A percentile compares a stretch with the other conserved stretches of the same genome.
phyloP scores from a whole-genome alignment of 805 yeast genomes.

The Candida berthetii region DNA sequence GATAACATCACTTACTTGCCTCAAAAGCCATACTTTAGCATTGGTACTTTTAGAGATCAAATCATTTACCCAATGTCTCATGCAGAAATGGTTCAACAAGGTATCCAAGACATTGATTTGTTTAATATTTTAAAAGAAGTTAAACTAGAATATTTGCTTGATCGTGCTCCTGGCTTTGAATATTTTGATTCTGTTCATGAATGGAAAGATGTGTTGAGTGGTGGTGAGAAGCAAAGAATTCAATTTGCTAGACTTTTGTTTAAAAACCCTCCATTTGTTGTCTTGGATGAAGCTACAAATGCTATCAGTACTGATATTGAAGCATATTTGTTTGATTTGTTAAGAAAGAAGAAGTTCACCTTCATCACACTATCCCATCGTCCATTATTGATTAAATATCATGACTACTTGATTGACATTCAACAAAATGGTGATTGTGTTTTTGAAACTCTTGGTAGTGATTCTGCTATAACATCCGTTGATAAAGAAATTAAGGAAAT shows the following conservation, averaged over 20 bases:
- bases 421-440: conserved; percentile 53
- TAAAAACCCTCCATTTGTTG: conserved; percentile 74
- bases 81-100: conserved; percentile 68
- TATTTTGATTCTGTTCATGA: conserved; percentile 43
- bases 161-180: conserved; percentile 49
- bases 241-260: conserved; percentile 82
- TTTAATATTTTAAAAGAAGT: conserved; percentile 67
- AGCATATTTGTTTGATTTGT: conserved; percentile 72
- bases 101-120: conserved; percentile 64
- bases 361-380: conserved; percentile 81
- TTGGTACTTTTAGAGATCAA: conserved; percentile 87
- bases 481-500: conserved; percentile 73
- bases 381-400: conserved; percentile 79
- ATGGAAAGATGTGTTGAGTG: conserved; percentile 90
- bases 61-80: conserved; percentile 81
- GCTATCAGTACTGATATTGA: conserved; percentile 90
- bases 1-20: conserved; percentile 74
- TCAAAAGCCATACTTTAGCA: conserved; percentile 78
- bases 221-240: conserved; percentile 93
- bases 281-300: conserved; percentile 90
- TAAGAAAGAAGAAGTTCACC: conserved; percentile 65
- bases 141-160: conserved; percentile 71
- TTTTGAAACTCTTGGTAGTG: conserved; percentile 59
- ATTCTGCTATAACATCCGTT: conserved; percentile 57
- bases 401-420: conserved; percentile 67